A percentile compares a stretch with the other conserved stretches of the same genome.
phyloP scores from a whole-genome alignment of 73 alveolate species.

The Uronychia binucleata region DNA sequence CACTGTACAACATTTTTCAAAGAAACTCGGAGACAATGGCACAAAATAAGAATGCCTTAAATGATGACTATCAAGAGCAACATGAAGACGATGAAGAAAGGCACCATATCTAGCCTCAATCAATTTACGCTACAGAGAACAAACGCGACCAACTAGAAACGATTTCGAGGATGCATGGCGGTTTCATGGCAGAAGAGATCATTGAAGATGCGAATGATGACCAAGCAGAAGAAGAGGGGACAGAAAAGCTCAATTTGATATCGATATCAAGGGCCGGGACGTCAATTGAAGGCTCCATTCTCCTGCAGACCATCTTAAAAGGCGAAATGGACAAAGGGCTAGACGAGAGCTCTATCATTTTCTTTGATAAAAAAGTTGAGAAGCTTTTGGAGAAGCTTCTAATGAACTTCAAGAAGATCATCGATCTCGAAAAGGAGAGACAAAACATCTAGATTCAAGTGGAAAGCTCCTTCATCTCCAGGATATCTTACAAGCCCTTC shows the following conservation, averaged over 20 bases:
- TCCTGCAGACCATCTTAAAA: constrained; percentile 24
- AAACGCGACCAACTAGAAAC: background rate
- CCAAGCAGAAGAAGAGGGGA: constrained; percentile 12
- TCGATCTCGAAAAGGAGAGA: constrained; percentile 41
- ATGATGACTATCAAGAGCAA: constrained; percentile 28
- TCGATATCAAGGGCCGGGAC: constrained; percentile 8
- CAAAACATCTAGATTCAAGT: constrained; percentile 18
- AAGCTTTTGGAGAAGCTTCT: constrained; percentile 16
- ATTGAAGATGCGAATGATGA: constrained; percentile 3
- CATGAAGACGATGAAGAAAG: constrained; percentile 31
- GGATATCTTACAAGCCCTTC: constrained; percentile 25
- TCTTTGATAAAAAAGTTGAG: constrained; percentile 15
- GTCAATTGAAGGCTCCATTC: constrained; percentile 29
- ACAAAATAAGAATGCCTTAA: background rate
- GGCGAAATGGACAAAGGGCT: constrained; percentile 23
- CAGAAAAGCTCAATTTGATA: constrained; percentile 21
- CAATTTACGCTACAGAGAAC: background rate
- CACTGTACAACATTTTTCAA: constrained; percentile 19
- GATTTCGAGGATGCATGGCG: background rate
- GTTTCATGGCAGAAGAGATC: background rate
- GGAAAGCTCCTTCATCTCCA: constrained; percentile 48
- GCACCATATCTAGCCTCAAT: background rate
- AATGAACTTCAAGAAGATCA: background rate
- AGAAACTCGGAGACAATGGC: constrained; percentile 6
- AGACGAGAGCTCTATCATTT: constrained; percentile 47